Percentiles rank a stretch among this genome's conserved stretches.
Evolutionary conservation across 225 moss, liverwort and hornwort species (phyloP).

Genomic region (Sphagnum tenellum): DNA sequence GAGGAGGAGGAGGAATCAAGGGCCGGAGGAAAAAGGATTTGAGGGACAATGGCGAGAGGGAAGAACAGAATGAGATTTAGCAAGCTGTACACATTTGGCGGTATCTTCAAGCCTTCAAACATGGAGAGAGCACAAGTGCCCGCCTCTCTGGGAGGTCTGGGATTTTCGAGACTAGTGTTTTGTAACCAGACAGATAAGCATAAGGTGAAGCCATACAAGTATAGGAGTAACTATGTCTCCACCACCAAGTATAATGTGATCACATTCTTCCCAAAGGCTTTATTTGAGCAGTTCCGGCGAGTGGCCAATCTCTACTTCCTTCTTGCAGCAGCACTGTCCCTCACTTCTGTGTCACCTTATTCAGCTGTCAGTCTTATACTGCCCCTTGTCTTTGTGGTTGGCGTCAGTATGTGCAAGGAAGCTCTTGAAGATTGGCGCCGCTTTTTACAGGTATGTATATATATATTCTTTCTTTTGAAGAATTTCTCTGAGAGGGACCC

Average conservation of each 20-base stretch:
- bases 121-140: conserved; percentile 48
- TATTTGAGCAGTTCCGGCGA: conserved; percentile 62
- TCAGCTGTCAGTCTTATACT: conserved; percentile 50
- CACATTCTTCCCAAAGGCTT: conserved; percentile 53
- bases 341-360: conserved; percentile 39
- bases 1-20: too few species aligned
- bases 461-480: neutral
- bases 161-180: conserved; percentile 85
- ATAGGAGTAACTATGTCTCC: conserved; percentile 62
- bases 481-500: too few species aligned
- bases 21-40: too few species aligned
- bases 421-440: conserved; percentile 94
- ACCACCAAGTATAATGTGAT: conserved; percentile 53
- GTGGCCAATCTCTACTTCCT: conserved; percentile 66
- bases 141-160: conserved; percentile 67
- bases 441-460: conserved; percentile 53
- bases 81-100: conserved; percentile 87
- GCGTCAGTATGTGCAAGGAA: conserved; percentile 95
- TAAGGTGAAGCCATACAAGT: conserved; percentile 60
- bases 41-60: conserved; percentile 26
- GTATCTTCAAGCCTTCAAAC: conserved; percentile 46
- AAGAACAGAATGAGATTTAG: conserved; percentile 76
- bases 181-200: conserved; percentile 73
- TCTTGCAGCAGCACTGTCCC: conserved; percentile 40
- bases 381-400: conserved; percentile 91